Evolutionary conservation across 1,284 basidiomycete genomes (phyloP), one percentile per base, ranked within the genome.

Genomic region (Rhodotorula sp.): DNA sequence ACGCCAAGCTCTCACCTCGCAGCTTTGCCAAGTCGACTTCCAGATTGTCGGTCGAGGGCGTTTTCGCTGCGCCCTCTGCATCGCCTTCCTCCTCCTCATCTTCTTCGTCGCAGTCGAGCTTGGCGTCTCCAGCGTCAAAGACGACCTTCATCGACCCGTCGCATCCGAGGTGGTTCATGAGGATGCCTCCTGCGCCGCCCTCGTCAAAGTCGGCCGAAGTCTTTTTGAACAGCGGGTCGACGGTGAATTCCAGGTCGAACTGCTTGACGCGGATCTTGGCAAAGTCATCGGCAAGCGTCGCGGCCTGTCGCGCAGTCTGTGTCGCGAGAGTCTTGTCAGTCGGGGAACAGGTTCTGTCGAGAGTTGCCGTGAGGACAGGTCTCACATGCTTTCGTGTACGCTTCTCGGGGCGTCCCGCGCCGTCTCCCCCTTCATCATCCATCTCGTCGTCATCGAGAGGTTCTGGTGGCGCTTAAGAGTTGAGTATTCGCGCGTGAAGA

Each of bases 131-230:
- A 6, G 95, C 94, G 81, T 99, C 96, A 79, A 99, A 99, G 47
- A 99, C 92, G 61, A 99, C 91, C 69, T 93, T 86, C 80, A 97
- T 86, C 51, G 87, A 88, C 6, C 91, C 89, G 74, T 97, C 93
- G 56, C 84, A 82, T 71, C 81, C 82, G 73, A 84, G 83, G 79
- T 96, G 93, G 80, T 97, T 97, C 92, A 96, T 94, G 54, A 97
- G 84, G 64, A 97, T 81, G 14, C 96, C 96, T 73, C 93, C 91
- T 0, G 96, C 96, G 65, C 96, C 96, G 58, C 96, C 97, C 81
- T 99, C 97, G 81, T 99, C 96, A 80, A 99, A 99, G 81, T 99
- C 97, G 29, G 93, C 97, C 75, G 90, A 94, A 0, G 97, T 99
- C 85, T 99, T 99, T 82, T 89, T 92, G 85, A 99, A 99, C 46